Conservation (phyloP, 768 basidiomycete genomes). For the Pulveroboletus frians region DNA sequence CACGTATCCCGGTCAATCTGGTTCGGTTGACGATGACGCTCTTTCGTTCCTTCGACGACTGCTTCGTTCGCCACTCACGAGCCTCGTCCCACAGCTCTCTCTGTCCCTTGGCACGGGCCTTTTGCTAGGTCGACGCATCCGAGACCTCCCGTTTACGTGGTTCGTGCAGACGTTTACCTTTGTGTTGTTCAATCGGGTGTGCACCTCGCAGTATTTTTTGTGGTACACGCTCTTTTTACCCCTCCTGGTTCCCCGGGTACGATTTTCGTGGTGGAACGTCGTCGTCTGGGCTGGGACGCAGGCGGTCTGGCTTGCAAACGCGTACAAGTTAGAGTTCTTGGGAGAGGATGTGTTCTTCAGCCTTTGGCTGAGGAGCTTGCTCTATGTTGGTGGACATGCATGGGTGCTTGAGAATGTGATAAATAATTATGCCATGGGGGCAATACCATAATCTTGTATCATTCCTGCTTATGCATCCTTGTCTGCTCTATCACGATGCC, state of each 20-base stretch:
- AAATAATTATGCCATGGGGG: constrained; percentile 33
- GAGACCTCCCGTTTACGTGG: constrained; percentile 77
- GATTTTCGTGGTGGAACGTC: constrained; percentile 44
- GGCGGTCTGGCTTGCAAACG: constrained; percentile 86
- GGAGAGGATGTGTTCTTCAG: constrained; percentile 65
- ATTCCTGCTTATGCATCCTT: neutral
- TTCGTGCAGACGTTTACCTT: constrained; percentile 88
- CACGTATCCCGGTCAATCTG: constrained; percentile 51
- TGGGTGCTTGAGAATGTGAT: constrained; percentile 75
- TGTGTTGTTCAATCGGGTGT: constrained; percentile 97
- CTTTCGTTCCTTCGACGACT: constrained; percentile 38
- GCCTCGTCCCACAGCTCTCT: constrained; percentile 79
- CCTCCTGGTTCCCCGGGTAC: constrained; percentile 64
- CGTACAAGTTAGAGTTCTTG: constrained; percentile 86
- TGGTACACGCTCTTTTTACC: constrained; percentile 94
- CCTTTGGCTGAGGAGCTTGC: constrained; percentile 74
- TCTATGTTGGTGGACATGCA: constrained; percentile 70
- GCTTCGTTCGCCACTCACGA: constrained; percentile 68
- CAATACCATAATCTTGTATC: neutral
- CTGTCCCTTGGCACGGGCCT: constrained; percentile 70
- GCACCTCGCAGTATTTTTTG: constrained; percentile 97
- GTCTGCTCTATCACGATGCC: neutral
- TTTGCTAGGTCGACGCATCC: constrained; percentile 52
- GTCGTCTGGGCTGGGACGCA: constrained; percentile 74
- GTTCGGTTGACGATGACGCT: constrained; percentile 9